phyloP scores from a whole-genome alignment of 805 yeast genomes.

The Blastobotrys chiropterorum region DNA sequence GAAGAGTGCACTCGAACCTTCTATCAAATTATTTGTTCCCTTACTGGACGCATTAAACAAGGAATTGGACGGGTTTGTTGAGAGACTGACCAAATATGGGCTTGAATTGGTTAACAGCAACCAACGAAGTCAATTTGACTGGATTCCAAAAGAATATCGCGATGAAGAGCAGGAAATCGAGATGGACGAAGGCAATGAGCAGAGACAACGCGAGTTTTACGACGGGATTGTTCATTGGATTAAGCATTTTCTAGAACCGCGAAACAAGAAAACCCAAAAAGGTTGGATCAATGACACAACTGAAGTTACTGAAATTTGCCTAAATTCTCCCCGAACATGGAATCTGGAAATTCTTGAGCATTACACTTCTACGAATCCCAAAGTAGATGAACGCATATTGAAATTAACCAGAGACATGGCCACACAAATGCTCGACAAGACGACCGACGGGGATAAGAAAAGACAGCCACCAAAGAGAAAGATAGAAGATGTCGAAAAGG shows the following conservation, averaged over 20 bases:
- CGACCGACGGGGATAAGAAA: neutral
- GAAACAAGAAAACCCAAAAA: neutral
- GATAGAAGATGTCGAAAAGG: constrained; percentile 9
- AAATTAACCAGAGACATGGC: constrained; percentile 9
- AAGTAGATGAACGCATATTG: neutral
- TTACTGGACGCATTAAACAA: constrained; percentile 14
- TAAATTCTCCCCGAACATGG: constrained; percentile 8
- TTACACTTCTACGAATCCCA: neutral
- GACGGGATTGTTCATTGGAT: constrained; percentile 8
- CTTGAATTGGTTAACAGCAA: constrained; percentile 7
- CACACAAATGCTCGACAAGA: neutral
- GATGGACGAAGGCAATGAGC: neutral
- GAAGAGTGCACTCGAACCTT: neutral
- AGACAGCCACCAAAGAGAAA: neutral
- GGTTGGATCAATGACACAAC: constrained; percentile 1
- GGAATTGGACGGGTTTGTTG: constrained; percentile 7
- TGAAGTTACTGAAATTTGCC: constrained; percentile 1
- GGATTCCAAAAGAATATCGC: constrained; percentile 3
- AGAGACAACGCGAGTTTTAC: neutral
- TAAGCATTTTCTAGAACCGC: constrained; percentile 5
- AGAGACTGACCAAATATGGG: constrained; percentile 6
- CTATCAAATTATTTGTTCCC: constrained; percentile 16
- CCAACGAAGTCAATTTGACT: neutral
- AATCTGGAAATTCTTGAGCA: constrained; percentile 6
- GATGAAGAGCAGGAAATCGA: neutral